Conservation (phyloP, 2,329 filamentous ascomycete species). For the Trichothecium roseum region DNA sequence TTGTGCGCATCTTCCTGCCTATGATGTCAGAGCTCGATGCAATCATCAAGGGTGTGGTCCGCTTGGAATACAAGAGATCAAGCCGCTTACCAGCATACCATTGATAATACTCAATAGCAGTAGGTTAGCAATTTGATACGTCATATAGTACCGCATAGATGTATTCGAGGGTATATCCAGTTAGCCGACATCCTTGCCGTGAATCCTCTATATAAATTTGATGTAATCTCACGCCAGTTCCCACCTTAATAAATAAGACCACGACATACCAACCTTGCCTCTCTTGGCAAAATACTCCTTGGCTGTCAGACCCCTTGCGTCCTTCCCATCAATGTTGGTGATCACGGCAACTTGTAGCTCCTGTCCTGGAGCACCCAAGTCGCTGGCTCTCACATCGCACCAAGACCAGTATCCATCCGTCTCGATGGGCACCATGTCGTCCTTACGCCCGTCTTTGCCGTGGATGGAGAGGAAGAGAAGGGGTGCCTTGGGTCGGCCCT, state of each 20-base stretch:
- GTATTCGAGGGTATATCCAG: no score
- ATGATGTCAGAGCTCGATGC: no score
- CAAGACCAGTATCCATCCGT: slow-evolving; percentile 77
- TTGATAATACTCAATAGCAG: no score
- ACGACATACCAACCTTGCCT: slow-evolving; percentile 33
- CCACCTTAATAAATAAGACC: slow-evolving; percentile 36
- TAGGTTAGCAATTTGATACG: no score
- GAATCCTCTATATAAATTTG: no score
- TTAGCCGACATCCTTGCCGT: no score
- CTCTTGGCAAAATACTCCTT: slow-evolving; percentile 33
- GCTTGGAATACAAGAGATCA: no score
- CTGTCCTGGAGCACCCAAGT: slow-evolving; percentile 61
- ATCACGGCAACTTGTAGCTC: slow-evolving; percentile 56
- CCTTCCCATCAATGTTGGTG: slow-evolving; percentile 32
- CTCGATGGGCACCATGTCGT: slow-evolving; percentile 60
- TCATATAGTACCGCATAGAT: no score
- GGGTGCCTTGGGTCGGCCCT: slow-evolving; percentile 55
- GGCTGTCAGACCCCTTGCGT: slow-evolving; percentile 37
- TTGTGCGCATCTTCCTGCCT: no score
- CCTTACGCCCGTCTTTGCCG: slow-evolving; percentile 54
- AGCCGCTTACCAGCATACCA: no score
- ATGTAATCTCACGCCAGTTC: slow-evolving; percentile 25
- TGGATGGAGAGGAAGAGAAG: slow-evolving; percentile 60
- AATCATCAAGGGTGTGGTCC: no score
- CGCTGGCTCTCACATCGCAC: slow-evolving; percentile 57